Evolutionary conservation across 768 basidiomycete genomes (phyloP).

Genomic region (Lentinula detonsa): DNA sequence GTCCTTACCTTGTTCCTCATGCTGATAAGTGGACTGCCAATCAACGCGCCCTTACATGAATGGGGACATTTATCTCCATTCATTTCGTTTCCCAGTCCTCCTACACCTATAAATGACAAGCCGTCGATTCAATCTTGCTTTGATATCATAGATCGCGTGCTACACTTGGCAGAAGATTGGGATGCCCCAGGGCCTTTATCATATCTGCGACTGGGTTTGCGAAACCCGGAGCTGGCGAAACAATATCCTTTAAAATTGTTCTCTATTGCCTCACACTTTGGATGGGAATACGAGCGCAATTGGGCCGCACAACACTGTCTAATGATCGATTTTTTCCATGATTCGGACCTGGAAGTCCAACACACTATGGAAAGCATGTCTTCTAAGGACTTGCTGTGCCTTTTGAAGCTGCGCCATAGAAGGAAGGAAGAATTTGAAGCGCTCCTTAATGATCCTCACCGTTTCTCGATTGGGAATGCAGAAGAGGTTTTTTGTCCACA

Average conservation of each 20-base stretch:
- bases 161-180: slow-evolving; percentile 65
- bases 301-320: slow-evolving; percentile 55
- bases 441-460: slow-evolving; percentile 52
- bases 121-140: slow-evolving; percentile 38
- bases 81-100: slow-evolving; percentile 9
- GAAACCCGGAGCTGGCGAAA: slow-evolving; percentile 39
- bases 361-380: slow-evolving; percentile 38
- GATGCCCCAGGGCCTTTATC: slow-evolving; percentile 58
- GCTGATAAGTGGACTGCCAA: slow-evolving; percentile 2
- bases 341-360: slow-evolving; percentile 9
- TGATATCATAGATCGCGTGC: slow-evolving; percentile 46
- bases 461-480: slow-evolving; percentile 47
- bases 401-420: slow-evolving; percentile 51
- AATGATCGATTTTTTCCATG: slow-evolving; percentile 40
- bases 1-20: slow-evolving; percentile 5
- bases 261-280: slow-evolving; percentile 52
- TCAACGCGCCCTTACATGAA: not conserved
- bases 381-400: slow-evolving; percentile 44
- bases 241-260: slow-evolving; percentile 45
- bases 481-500: slow-evolving; percentile 41
- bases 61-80: not conserved
- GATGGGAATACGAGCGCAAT: slow-evolving; percentile 52
- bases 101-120: slow-evolving; percentile 7
- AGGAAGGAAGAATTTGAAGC: slow-evolving; percentile 45
- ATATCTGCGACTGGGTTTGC: slow-evolving; percentile 46